Base-by-base conservation (phyloP, 1,284 basidiomycete species). In the Rhizopogon parksii region DNA sequence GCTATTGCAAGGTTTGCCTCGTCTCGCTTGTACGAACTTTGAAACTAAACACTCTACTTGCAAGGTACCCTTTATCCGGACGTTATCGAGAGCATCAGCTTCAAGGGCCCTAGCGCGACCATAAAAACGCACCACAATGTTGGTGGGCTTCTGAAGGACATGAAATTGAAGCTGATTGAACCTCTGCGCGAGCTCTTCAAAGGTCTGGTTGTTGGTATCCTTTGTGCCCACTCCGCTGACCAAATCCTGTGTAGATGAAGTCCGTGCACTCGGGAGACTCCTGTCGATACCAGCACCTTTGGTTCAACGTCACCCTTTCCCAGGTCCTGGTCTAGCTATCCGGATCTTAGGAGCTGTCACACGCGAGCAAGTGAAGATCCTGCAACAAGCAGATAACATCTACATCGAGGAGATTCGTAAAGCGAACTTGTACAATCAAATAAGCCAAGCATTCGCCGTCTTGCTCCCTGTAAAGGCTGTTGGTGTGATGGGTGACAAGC, bases 81-180 rank as follows among this genome's bases (percentile, higher is more conserved):
- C 66, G 96, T 99, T 42, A 99, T 99, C 66, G 96, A 99, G 76
- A 93, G 88, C 63, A 98, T 99, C 75, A 94, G 90, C 71, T 99
- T 99, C 84, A 99, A 99, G 73, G 96, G 96, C 3, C 96, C 96
- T 1, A 93, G 89, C 59, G 96, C 96, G 40, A 99, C 95, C 14
- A 99, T 99, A 78, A 99, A 99, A 79, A 98, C 96, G 7, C 96
- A 99, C 68, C 96, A 99, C 71, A 99, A 99, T 62, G 96, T 99
- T 56, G 96, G 96, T 30, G 96, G 96, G 8, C 75, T 99, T 42
- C 75, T 99, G 54, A 91, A 91, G 64, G 88, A 99, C 69, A 99
- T 99, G 96, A 98, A 96, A 71, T 79, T 99, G 59, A 99, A 99
- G 75, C 79, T 99, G 40, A 98, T 99, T 59, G 96, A 99, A 73